A percentile compares a stretch with the other conserved stretches of the same genome.
These are phyloP conservation scores for Blechomonas ayalai DNA, from an alignment of 208 protist species.

Conservation along the genomic window DNA sequence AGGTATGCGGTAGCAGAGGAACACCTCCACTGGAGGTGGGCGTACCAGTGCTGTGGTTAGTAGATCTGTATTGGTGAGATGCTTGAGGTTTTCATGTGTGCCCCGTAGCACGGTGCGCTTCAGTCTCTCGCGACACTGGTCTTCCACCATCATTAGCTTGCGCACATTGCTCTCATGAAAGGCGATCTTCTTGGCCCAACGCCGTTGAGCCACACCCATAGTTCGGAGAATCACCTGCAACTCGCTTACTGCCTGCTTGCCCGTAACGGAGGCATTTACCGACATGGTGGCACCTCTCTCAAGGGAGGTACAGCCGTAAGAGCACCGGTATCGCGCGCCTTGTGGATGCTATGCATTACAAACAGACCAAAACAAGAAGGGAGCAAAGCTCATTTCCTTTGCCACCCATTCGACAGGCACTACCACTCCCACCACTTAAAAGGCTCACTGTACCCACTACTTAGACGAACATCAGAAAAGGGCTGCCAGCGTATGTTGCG, in stretches of 20 bases:
- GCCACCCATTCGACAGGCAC: no score
- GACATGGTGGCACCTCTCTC: no score
- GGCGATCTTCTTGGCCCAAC: slow-evolving; percentile 52
- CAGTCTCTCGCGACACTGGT: slow-evolving; percentile 50
- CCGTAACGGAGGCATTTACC: slow-evolving; percentile 1
- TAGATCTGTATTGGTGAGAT: slow-evolving; percentile 59
- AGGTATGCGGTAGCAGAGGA: slow-evolving; percentile 39
- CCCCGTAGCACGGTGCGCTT: slow-evolving; percentile 39
- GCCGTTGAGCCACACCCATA: slow-evolving; percentile 42
- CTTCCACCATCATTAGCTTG: slow-evolving; percentile 68
- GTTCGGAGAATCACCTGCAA: slow-evolving; percentile 61
- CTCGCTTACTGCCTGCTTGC: slow-evolving; percentile 43
- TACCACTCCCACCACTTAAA: no score
- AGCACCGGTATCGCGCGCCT: no score
- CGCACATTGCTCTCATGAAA: slow-evolving; percentile 60
- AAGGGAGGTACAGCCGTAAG: no score
- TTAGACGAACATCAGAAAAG: no score
- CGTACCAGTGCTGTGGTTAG: slow-evolving; percentile 24
- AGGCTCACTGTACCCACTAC: no score
- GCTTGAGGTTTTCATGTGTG: slow-evolving; percentile 39
- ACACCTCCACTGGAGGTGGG: slow-evolving; percentile 25
- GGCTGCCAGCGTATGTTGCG: no score
- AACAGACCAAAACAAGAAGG: slow-evolving; percentile 7
- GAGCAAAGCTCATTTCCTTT: not conserved
- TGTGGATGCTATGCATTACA: no score